phyloP scores from a whole-genome alignment of 768 basidiomycete species.

The Kwoniella newhampshirensis region DNA sequence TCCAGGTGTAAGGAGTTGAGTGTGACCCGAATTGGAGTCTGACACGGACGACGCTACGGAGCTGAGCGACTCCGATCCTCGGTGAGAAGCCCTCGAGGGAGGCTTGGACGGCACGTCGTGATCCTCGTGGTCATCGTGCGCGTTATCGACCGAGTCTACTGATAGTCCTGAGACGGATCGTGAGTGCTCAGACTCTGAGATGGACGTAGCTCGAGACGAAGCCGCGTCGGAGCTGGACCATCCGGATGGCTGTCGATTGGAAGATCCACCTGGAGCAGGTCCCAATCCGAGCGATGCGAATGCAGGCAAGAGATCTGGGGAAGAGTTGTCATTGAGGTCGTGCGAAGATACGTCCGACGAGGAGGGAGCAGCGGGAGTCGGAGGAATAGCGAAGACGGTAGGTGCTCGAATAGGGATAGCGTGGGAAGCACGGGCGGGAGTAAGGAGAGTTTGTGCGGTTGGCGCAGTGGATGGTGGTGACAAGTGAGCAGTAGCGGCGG shows the following conservation, averaged over 20 bases:
- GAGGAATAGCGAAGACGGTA: constrained; percentile 45
- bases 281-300: constrained; percentile 13
- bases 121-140: constrained; percentile 1
- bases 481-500: constrained; percentile 22
- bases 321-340: background rate
- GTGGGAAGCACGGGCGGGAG: constrained; percentile 35
- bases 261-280: constrained; percentile 1
- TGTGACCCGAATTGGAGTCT: constrained; percentile 35
- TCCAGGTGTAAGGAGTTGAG: constrained; percentile 42
- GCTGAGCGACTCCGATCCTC: constrained; percentile 24
- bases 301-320: constrained; percentile 5
- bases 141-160: background rate
- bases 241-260: constrained; percentile 3
- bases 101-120: constrained; percentile 5
- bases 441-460: constrained; percentile 12
- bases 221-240: constrained; percentile 17
- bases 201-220: constrained; percentile 6
- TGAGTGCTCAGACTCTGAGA: constrained; percentile 4
- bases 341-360: constrained; percentile 5
- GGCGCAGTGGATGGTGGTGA: constrained; percentile 13
- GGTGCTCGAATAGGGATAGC: constrained; percentile 52
- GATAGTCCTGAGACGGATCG: constrained; percentile 3
- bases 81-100: constrained; percentile 15
- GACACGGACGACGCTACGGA: constrained; percentile 30
- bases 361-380: constrained; percentile 35